A percentile compares a stretch with the other conserved stretches of the same genome.
These are phyloP conservation scores for Trichoderma atroviride DNA, from an alignment of 2,329 filamentous ascomycete genomes.

Conservation along the genomic window DNA sequence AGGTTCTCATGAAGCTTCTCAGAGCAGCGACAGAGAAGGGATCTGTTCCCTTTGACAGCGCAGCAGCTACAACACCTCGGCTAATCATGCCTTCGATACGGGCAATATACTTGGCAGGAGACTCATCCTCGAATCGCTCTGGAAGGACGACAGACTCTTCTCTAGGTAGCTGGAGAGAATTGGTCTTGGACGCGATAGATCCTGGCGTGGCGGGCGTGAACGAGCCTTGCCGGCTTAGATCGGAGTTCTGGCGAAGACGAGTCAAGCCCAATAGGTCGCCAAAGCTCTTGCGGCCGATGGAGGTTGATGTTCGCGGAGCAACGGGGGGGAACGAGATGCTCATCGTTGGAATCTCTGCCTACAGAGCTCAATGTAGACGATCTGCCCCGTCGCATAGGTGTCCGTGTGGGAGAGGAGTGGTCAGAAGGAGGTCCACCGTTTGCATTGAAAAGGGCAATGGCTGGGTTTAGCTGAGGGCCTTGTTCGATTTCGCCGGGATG, in stretches of 20 bases:
- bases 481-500: slow-evolving; percentile 30
- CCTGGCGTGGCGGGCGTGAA: slow-evolving; percentile 69
- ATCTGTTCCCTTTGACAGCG: slow-evolving; percentile 84
- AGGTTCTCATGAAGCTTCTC: slow-evolving; percentile 92
- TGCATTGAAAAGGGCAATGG: slow-evolving; percentile 44
- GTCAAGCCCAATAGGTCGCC: slow-evolving; percentile 82
- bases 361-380: slow-evolving; percentile 91
- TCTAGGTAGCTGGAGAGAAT: slow-evolving; percentile 76
- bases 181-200: slow-evolving; percentile 74
- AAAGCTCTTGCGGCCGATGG: slow-evolving; percentile 90
- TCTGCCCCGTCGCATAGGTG: slow-evolving; percentile 66
- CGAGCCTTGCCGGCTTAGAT: slow-evolving; percentile 71
- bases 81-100: slow-evolving; percentile 80
- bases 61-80: slow-evolving; percentile 79
- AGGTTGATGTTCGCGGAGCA: slow-evolving; percentile 73
- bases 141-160: slow-evolving; percentile 71
- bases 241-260: slow-evolving; percentile 79
- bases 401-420: slow-evolving; percentile 69
- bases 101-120: slow-evolving; percentile 83
- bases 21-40: slow-evolving; percentile 80
- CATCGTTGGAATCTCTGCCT: slow-evolving; percentile 70
- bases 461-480: slow-evolving; percentile 31
- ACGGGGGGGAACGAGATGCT: slow-evolving; percentile 68
- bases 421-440: slow-evolving; percentile 50
- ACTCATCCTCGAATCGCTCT: slow-evolving; percentile 82